Conservation (phyloP, 257 asterid species). For the Cynanchum wilfordii region DNA sequence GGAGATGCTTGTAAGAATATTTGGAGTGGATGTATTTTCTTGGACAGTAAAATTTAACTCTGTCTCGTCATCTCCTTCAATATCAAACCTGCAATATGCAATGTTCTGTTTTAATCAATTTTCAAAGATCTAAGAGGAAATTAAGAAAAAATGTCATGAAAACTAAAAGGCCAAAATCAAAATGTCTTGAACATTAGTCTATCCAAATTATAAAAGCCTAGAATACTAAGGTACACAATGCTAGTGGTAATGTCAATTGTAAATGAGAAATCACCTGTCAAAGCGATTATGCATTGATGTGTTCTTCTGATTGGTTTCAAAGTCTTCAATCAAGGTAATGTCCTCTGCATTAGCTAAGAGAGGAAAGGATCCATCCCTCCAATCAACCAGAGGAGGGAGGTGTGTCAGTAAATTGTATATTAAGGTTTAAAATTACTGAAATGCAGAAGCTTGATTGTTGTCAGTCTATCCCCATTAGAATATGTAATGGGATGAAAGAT, state of each 20-base stretch:
- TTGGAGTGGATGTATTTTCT: conserved; percentile 53
- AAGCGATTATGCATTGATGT: conserved; percentile 49
- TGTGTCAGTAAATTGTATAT: background rate
- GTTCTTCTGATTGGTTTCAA: conserved; percentile 43
- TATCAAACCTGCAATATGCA: conserved; percentile 62
- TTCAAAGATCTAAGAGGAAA: conserved; percentile 3
- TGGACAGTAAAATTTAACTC: conserved; percentile 47
- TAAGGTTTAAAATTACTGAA: background rate
- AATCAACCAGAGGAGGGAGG: background rate
- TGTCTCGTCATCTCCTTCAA: conserved; percentile 65
- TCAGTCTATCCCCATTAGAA: background rate
- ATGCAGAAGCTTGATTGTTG: conserved; percentile 1
- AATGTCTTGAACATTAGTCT: background rate
- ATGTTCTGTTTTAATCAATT: conserved; percentile 17
- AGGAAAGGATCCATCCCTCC: conserved; percentile 16
- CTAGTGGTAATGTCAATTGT: background rate
- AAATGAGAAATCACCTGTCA: conserved; percentile 55
- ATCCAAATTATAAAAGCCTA: background rate
- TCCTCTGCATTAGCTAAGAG: conserved; percentile 64
- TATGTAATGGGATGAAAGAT: conserved; percentile 14
- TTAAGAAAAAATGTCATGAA: background rate
- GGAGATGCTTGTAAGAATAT: conserved; percentile 58
- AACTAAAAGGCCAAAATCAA: background rate
- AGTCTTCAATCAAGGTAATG: conserved; percentile 60
- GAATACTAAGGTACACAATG: conserved; percentile 1